A percentile compares a stretch with the other conserved stretches of the same genome.
Evolutionary conservation across 83 land plant genomes (phyloP).

Genomic region (Thuja plicata): DNA sequence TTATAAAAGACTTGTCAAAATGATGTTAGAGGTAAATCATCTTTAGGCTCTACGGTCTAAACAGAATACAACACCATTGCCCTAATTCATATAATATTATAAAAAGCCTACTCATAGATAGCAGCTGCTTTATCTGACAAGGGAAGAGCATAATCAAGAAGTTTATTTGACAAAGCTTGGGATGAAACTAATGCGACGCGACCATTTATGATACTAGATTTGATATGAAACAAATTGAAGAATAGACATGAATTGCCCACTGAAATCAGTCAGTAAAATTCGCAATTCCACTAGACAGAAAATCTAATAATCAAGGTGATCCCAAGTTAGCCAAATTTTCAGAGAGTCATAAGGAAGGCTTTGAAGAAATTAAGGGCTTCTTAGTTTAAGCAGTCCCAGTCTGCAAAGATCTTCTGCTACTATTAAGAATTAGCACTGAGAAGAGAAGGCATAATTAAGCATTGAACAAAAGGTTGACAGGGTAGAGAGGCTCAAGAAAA

Average conservation of each 20-base stretch:
- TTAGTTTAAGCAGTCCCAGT: conserved; percentile 16
- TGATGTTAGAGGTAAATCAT: not conserved
- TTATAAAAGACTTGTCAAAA: not conserved
- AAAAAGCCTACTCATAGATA: not conserved
- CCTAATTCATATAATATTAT: not conserved
- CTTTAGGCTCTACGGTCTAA: not conserved
- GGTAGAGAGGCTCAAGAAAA: too few species aligned
- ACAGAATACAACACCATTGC: not conserved
- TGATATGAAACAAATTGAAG: too few species aligned
- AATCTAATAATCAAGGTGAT: conserved; percentile 32
- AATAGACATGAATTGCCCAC: not conserved
- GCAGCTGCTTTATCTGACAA: not conserved
- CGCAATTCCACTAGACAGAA: conserved; percentile 35
- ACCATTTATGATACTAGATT: too few species aligned
- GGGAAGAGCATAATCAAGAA: not conserved
- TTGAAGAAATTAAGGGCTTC: conserved; percentile 16
- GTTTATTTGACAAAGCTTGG: too few species aligned
- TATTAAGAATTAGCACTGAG: not conserved
- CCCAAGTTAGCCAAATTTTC: not conserved
- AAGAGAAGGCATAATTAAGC: conserved; percentile 9
- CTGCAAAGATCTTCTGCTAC: not conserved
- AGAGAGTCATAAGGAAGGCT: not conserved
- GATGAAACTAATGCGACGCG: too few species aligned
- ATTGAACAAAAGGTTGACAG: too few species aligned
- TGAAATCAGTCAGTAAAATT: not conserved